Evolutionary conservation across 2,329 filamentous ascomycete species (phyloP).

Genomic region (Trichoderma sp.): DNA sequence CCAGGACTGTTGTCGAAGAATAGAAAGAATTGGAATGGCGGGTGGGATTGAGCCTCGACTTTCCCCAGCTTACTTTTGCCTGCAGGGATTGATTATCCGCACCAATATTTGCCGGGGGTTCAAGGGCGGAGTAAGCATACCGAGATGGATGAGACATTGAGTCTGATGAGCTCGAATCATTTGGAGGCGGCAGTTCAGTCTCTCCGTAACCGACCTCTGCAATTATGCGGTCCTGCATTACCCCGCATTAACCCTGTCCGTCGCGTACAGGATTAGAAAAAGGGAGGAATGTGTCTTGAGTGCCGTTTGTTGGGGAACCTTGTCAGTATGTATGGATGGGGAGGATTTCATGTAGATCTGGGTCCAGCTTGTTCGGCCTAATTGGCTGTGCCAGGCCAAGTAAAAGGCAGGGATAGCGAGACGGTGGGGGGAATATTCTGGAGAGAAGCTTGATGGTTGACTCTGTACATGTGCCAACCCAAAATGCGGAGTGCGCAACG

Average conservation of each 20-base stretch:
- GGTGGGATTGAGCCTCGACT: background rate
- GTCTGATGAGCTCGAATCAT: background rate
- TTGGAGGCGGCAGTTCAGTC: background rate
- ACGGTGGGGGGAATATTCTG: too few relatives aligned
- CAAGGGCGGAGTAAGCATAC: background rate
- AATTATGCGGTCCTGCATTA: background rate
- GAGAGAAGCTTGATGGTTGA: too few relatives aligned
- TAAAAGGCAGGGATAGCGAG: background rate
- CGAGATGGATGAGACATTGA: background rate
- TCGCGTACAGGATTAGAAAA: background rate
- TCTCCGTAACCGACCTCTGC: background rate
- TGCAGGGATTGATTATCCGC: background rate
- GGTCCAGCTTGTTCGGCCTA: background rate
- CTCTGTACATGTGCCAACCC: too few relatives aligned
- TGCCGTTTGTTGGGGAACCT: background rate
- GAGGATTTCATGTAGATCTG: background rate
- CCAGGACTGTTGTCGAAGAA: background rate
- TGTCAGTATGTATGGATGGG: background rate
- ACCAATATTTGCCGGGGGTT: background rate
- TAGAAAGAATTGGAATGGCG: background rate
- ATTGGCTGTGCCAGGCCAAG: background rate
- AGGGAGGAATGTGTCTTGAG: background rate
- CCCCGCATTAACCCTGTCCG: constrained; percentile 8
- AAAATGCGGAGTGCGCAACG: too few relatives aligned
- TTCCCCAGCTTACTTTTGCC: background rate